A percentile compares a stretch with the other conserved stretches of the same genome.
phyloP scores from a whole-genome alignment of 768 basidiomycete species.

The Dentipellis sp. region DNA sequence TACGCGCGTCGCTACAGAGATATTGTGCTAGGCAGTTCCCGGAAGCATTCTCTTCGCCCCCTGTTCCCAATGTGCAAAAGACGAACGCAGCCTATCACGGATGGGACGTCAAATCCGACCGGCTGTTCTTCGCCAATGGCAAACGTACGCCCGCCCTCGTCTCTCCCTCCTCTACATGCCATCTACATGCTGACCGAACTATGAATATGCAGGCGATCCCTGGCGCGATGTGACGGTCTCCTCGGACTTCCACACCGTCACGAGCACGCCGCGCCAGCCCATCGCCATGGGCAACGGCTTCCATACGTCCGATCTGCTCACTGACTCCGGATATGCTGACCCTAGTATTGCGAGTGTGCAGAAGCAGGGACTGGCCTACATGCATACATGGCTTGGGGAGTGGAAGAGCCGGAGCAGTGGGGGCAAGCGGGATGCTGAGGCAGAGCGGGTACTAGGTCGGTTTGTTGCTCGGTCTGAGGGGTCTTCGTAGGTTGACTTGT shows the following conservation, averaged over 20 bases:
- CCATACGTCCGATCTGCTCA: constrained; percentile 55
- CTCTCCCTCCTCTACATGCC: not conserved
- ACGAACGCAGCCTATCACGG: constrained; percentile 16
- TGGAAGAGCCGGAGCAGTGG: not conserved
- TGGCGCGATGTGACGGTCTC: constrained; percentile 67
- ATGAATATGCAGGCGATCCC: constrained; percentile 46
- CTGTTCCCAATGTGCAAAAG: constrained; percentile 6
- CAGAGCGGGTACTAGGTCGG: too few relatives aligned
- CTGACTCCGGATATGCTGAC: constrained; percentile 33
- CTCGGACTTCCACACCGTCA: constrained; percentile 34
- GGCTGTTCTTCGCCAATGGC: constrained; percentile 18
- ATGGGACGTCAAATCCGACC: constrained; percentile 15
- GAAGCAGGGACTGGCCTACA: not conserved
- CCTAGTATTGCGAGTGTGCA: constrained; percentile 7
- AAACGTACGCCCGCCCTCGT: not conserved
- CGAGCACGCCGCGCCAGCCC: constrained; percentile 44
- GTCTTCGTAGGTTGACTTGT: too few relatives aligned
- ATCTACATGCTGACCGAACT: not conserved
- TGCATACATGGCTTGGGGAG: not conserved
- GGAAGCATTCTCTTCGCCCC: constrained; percentile 10
- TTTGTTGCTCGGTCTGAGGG: too few relatives aligned
- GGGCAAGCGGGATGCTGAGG: too few relatives aligned
- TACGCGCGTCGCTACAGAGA: constrained; percentile 15
- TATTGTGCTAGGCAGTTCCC: constrained; percentile 14
- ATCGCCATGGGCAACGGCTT: constrained; percentile 54